Evolutionary conservation across 23 red algal genomes (phyloP).

Genomic region (Gracilariopsis chorda): DNA sequence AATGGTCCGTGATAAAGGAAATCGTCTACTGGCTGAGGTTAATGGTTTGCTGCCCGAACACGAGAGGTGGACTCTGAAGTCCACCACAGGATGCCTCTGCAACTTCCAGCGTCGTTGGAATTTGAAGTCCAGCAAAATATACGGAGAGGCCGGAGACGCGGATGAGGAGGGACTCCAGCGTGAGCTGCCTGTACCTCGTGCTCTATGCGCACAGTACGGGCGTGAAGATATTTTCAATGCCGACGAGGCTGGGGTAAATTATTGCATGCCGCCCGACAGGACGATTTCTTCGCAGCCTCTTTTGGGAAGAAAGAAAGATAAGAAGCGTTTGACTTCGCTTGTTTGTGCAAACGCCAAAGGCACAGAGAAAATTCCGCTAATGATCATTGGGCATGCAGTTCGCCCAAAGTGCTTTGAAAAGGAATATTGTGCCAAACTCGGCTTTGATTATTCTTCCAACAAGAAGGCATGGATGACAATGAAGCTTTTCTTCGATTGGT

Average conservation of each 20-base stretch:
- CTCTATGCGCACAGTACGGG: background rate
- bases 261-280: background rate
- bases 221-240: background rate
- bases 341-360: background rate
- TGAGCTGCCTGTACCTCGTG: no score
- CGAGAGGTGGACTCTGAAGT: background rate
- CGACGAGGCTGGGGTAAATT: background rate
- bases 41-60: background rate
- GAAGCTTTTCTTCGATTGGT: background rate
- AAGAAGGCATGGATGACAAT: background rate
- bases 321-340: background rate
- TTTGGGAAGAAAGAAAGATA: background rate
- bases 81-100: background rate
- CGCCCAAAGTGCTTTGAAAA: background rate
- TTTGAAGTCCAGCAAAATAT: background rate
- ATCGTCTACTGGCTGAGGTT: background rate
- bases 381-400: background rate
- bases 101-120: background rate
- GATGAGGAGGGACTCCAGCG: background rate
- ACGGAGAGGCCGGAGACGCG: constrained; percentile 2
- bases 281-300: background rate
- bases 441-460: background rate
- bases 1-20: background rate
- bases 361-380: background rate
- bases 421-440: background rate